Base-by-base conservation (phyloP, 2,329 filamentous ascomycete genomes). In the Cladosporium sp. region DNA sequence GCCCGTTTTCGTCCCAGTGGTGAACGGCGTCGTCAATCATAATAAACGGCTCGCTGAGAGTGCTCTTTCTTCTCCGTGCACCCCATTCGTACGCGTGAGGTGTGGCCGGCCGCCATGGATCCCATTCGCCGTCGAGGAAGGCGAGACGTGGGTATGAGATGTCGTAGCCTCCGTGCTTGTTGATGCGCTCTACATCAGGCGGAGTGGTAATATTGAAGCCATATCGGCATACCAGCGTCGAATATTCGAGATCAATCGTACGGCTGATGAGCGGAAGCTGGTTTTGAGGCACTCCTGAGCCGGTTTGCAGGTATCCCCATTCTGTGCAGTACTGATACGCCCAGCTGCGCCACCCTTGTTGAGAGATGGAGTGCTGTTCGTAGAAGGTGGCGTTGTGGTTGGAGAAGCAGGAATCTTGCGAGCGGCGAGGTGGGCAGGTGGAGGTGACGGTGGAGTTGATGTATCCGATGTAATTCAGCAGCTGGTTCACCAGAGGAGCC, bases 51-150 rank as follows among this genome's bases (percentile, higher is more conserved):
- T 93, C 85, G 57, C 82, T 83, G 0, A 80, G 78, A 0, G 90
- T 91, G 53, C 84, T 90, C 16, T 80, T 77, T 23, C 90, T 81
- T 23, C 36, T 13, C 5, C 25, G 34, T 16, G 56, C 56, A 16
- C 75, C 75, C 61, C 72, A 75, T 14, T 81, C 84, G n/a, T 87
- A 84, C 0, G 88, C 88, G 58, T 94, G 88, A 0, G 90, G 87
- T 0, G 89, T 90, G 0, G 90, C 90, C 0, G 87, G 86, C 21
- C 89, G 85, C 92, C 92, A 96, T 0, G 92, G 91, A 73, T 96
- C 92, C 64, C 86, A 86, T 68, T 91, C 85, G 30, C 92, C 92
- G 67, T 93, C 91, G 46, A 96, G 81, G 57, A 91, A 84, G 2
- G 92, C 92, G 0, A 96, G 84, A 1, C 92, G 88, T 0, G 89